Evolutionary conservation across 2,329 filamentous ascomycete genomes (phyloP).

Genomic region (Rhynchosporium agropyri): DNA sequence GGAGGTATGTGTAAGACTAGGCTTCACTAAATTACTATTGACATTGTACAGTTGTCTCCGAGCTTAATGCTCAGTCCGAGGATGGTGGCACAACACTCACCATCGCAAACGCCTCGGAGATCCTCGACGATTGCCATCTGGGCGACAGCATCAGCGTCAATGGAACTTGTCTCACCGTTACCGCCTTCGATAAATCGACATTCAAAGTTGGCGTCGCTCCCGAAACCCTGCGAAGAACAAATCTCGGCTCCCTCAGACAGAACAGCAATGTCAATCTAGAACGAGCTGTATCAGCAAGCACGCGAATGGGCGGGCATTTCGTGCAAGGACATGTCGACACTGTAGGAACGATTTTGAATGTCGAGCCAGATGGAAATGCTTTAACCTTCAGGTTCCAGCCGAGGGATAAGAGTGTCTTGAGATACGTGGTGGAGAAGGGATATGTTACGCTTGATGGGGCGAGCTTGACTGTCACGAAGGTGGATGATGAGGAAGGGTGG

Average conservation of each 20-base stretch:
- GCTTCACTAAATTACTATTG: not conserved
- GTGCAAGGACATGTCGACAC: constrained; percentile 98
- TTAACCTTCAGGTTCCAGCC: constrained; percentile 84
- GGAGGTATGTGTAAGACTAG: constrained; percentile 67
- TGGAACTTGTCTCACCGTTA: constrained; percentile 93
- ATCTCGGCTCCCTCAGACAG: constrained; percentile 74
- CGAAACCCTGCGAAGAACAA: constrained; percentile 93
- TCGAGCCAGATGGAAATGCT: constrained; percentile 84
- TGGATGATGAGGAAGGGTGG: constrained; percentile 77
- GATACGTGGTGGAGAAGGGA: constrained; percentile 94
- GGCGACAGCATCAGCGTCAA: constrained; percentile 96
- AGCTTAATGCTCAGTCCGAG: constrained; percentile 77
- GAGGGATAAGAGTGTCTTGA: constrained; percentile 66
- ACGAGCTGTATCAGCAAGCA: constrained; percentile 85
- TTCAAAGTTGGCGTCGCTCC: constrained; percentile 96
- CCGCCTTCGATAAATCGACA: constrained; percentile 58
- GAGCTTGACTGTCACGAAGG: constrained; percentile 87
- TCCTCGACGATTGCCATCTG: constrained; percentile 80
- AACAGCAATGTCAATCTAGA: constrained; percentile 85
- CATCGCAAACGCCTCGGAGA: constrained; percentile 69
- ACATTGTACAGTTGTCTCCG: constrained; percentile 69
- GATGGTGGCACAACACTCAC: constrained; percentile 89
- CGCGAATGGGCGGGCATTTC: constrained; percentile 97
- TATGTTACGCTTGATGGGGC: constrained; percentile 94
- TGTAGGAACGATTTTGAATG: constrained; percentile 71